Percentiles rank a stretch among this genome's conserved stretches.
These are phyloP conservation scores for Pythium brachiatum DNA, from an alignment of 352 stramenopile genomes.

Conservation along the genomic window DNA sequence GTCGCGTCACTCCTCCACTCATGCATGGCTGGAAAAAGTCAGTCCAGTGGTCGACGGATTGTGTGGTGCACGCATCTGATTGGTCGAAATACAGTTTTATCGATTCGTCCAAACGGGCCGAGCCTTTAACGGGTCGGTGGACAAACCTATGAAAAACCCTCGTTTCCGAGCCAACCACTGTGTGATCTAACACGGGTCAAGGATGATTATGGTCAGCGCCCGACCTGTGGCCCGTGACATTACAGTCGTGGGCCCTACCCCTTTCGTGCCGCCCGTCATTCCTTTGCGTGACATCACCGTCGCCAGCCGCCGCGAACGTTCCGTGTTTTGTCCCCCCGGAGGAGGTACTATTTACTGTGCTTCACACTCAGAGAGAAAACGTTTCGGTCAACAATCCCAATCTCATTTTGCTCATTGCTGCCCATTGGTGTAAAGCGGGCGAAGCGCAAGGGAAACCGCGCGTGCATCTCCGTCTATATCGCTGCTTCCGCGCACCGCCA, in stretches of 20 bases:
- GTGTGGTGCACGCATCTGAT: slow-evolving; percentile 4
- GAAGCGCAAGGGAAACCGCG: slow-evolving; percentile 14
- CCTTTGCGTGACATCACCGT: slow-evolving; percentile 20
- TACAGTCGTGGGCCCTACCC: slow-evolving; percentile 11
- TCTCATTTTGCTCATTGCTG: slow-evolving; percentile 26
- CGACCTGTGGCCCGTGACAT: slow-evolving; percentile 1
- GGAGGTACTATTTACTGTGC: slow-evolving; percentile 11
- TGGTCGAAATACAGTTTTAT: neutral
- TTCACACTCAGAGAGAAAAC: slow-evolving; percentile 19
- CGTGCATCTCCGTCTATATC: slow-evolving; percentile 4
- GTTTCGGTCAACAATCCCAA: slow-evolving; percentile 31
- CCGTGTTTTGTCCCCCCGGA: neutral
- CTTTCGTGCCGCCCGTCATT: slow-evolving; percentile 5
- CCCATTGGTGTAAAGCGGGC: slow-evolving; percentile 21
- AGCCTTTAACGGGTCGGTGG: neutral
- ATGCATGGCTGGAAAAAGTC: slow-evolving; percentile 16
- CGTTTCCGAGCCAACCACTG: neutral
- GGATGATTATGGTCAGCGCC: neutral
- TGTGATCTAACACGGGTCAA: neutral
- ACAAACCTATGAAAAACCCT: neutral
- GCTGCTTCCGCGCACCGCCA: neutral
- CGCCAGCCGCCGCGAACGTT: slow-evolving; percentile 16
- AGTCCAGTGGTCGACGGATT: slow-evolving; percentile 23
- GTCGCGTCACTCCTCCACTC: slow-evolving; percentile 18
- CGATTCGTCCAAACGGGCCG: neutral